phyloP scores from a whole-genome alignment of 192 early-diverging fungal genomes.

The Backusella liffmaniae region DNA sequence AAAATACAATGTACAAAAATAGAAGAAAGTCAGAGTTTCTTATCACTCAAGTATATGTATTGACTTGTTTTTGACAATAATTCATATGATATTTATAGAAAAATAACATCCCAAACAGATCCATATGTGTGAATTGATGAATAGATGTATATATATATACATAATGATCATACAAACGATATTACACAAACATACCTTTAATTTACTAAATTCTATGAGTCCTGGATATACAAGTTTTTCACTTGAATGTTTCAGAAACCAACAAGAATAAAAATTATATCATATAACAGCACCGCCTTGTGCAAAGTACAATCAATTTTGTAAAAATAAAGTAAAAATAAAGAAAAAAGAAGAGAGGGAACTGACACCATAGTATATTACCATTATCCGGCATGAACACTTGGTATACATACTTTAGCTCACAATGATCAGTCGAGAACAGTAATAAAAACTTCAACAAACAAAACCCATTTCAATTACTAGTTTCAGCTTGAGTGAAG shows the following conservation, averaged over 20 bases:
- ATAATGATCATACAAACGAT: not conserved
- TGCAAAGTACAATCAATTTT: not conserved
- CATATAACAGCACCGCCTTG: not conserved
- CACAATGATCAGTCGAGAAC: no score
- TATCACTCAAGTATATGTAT: not conserved
- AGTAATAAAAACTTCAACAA: no score
- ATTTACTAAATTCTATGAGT: not conserved
- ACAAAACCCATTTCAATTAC: no score
- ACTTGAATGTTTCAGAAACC: not conserved
- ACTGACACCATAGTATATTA: no score
- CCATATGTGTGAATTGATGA: not conserved
- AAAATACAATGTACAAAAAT: not conserved
- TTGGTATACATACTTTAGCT: no score
- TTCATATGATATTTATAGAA: not conserved
- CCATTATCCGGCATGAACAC: no score
- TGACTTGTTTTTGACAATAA: not conserved
- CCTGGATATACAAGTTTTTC: not conserved
- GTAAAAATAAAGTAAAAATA: no score
- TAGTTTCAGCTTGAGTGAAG: no score
- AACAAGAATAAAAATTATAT: not conserved
- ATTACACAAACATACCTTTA: not conserved
- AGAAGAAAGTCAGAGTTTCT: not conserved
- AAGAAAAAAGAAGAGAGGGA: no score
- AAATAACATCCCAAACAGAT: not conserved
- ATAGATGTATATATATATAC: not conserved